A percentile compares a stretch with the other conserved stretches of the same genome.
phyloP scores from a whole-genome alignment of 192 early-diverging fungal genomes.

The Coemansia sp. region DNA sequence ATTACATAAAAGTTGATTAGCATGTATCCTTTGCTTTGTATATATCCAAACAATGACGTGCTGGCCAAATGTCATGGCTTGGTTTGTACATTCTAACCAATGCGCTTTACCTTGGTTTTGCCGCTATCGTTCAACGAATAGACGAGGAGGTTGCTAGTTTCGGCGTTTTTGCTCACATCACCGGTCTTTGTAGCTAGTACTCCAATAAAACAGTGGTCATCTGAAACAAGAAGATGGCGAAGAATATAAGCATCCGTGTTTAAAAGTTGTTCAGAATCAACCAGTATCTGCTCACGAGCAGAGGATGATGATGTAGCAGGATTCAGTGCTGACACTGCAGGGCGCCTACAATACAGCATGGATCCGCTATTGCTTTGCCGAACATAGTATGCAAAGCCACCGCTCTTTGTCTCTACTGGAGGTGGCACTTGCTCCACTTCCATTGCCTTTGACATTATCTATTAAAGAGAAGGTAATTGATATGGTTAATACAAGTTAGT shows the following conservation, averaged over 20 bases:
- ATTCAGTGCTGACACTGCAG: background rate
- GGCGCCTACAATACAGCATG: constrained; percentile 31
- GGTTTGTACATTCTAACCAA: too few species aligned
- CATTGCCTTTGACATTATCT: constrained; percentile 38
- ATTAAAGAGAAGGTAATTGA: too few species aligned
- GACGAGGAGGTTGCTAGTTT: constrained; percentile 35
- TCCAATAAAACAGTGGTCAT: constrained; percentile 32
- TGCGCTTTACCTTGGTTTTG: constrained; percentile 20
- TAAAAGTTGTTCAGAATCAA: constrained; percentile 24
- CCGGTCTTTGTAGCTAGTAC: constrained; percentile 20
- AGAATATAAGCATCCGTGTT: constrained; percentile 16
- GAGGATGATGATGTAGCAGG: background rate
- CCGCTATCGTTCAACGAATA: constrained; percentile 18
- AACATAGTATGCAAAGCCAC: constrained; percentile 36
- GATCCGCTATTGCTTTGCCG: constrained; percentile 13
- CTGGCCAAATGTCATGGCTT: too few species aligned
- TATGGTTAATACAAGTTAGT: background rate
- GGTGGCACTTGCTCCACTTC: constrained; percentile 40
- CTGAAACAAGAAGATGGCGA: constrained; percentile 41
- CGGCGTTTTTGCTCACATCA: constrained; percentile 11
- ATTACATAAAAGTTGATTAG: background rate
- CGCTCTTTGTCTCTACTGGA: constrained; percentile 44
- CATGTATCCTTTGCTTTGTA: background rate
- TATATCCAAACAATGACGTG: too few species aligned
- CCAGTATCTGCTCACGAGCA: constrained; percentile 31